Base-by-base conservation (phyloP, 1,284 basidiomycete genomes). In the Fomitopsis schrenkii region DNA sequence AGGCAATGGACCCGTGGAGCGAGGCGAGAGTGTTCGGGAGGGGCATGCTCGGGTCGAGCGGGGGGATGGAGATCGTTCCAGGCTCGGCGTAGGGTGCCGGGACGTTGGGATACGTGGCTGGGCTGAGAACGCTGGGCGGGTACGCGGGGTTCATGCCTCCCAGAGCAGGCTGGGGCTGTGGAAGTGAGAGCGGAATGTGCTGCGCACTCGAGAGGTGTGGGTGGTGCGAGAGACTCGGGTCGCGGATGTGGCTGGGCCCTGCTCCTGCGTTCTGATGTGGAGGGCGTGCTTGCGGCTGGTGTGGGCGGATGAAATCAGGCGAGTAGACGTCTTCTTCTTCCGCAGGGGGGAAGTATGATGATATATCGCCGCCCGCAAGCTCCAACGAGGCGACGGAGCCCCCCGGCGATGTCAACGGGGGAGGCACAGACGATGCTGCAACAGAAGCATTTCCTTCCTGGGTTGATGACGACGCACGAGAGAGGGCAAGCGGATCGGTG, bases 1-100 rank as follows among this genome's bases (percentile, higher is more conserved):
- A 77, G 46, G 84, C 80, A 26, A 92, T 68, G 40, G 84, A 86
- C 40, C 85, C 84, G 57, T 86, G 80, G 58, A 93, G 72, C 10
- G 83, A 80, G 10, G 73, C 72, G 28, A 93, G 73, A 7, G 88
- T 79, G 26, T 82, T 83, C 63, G 87, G 83, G 35, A 91, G 75
- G 14, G 83, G 82, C n/a, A 80, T 79, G 50, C 79, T 79, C 19
- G 87, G 73, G 69, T 87, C 82, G 22, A 90, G 67, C 4, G 88
- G 87, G 5, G 87, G 83, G 41, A 88, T 77, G 22, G 75, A 71
- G 61, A 72, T 66, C 42, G 74, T 65, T 22, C 70, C 67, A 46
- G 74, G 67, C 63, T 58, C 36, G 63, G 55, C 42, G 59, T 28
- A 8, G 60, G 66, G 64, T 63, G 68, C 68, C 60, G 55, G 61